These are phyloP conservation scores for barrel medic (Medicago truncatula) DNA, from an alignment of 306 rosid species.

Conservation along the genomic window DNA sequence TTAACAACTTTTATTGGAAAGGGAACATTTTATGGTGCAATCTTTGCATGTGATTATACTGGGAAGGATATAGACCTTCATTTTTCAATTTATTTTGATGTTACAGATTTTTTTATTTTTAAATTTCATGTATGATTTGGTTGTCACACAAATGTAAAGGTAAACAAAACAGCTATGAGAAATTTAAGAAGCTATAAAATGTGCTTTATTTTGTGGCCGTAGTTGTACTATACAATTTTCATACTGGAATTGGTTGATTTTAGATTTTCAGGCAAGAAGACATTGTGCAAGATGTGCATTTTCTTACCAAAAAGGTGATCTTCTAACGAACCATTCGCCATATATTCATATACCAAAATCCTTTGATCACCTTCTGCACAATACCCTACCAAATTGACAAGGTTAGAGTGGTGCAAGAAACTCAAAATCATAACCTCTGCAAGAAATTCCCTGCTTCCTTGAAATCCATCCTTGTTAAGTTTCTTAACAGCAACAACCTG, in stretches of 20 bases:
- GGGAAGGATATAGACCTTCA: background rate
- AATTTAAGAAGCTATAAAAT: background rate
- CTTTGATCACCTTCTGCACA: conserved; percentile 86
- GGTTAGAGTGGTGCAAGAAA: conserved; percentile 81
- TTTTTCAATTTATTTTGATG: background rate
- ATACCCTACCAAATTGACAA: conserved; percentile 87
- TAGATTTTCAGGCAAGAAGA: conserved; percentile 3
- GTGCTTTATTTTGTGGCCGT: conserved; percentile 7
- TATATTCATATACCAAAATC: conserved; percentile 84
- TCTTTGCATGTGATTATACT: background rate
- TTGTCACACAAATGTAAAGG: background rate
- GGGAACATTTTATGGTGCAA: background rate
- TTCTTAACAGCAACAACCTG: conserved; percentile 93
- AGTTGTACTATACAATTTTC: background rate
- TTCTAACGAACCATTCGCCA: conserved; percentile 86
- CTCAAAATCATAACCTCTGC: conserved; percentile 94
- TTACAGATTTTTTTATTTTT: too few relatives aligned
- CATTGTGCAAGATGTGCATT: conserved; percentile 24
- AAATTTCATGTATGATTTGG: background rate
- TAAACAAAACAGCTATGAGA: background rate
- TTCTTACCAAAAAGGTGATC: conserved; percentile 91
- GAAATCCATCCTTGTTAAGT: conserved; percentile 90
- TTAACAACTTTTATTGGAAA: background rate
- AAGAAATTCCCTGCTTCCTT: conserved; percentile 90
- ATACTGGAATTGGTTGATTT: conserved; percentile 19